Conservation (phyloP, 106 monocot genomes). For the Allium fistulosum region DNA sequence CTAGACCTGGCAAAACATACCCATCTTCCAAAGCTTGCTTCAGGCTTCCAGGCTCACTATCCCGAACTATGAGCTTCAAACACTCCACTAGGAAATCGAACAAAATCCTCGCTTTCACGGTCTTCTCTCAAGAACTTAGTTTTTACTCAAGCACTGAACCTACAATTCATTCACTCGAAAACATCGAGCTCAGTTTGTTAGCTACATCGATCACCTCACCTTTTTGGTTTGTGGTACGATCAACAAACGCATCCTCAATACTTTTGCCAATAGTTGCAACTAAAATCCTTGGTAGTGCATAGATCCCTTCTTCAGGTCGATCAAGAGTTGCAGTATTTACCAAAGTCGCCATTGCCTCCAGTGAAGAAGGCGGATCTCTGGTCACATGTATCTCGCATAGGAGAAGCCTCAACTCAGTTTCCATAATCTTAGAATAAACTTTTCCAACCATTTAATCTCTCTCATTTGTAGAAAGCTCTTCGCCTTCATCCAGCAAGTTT, state of each 20-base stretch:
- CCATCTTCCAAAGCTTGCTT: constrained; percentile 53
- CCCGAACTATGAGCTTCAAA: constrained; percentile 45
- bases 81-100: constrained; percentile 49
- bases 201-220: constrained; percentile 57
- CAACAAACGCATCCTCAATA: constrained; percentile 57
- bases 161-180: constrained; percentile 52
- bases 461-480: constrained; percentile 25
- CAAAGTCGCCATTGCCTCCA: constrained; percentile 59
- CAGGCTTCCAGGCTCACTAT: constrained; percentile 53
- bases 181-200: constrained; percentile 39
- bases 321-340: constrained; percentile 64
- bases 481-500: constrained; percentile 33
- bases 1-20: constrained; percentile 59
- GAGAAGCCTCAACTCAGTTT: constrained; percentile 56
- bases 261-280: constrained; percentile 42
- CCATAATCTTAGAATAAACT: constrained; percentile 78
- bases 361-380: constrained; percentile 53
- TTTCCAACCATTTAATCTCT: constrained; percentile 49
- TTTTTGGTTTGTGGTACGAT: constrained; percentile 42
- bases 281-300: constrained; percentile 46
- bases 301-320: constrained; percentile 51
- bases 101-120: constrained; percentile 37
- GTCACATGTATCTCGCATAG: constrained; percentile 67
- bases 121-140: constrained; percentile 53
- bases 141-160: constrained; percentile 56